Base-by-base conservation (phyloP, 2,329 filamentous ascomycete genomes). In the Trichoderma sp. region DNA sequence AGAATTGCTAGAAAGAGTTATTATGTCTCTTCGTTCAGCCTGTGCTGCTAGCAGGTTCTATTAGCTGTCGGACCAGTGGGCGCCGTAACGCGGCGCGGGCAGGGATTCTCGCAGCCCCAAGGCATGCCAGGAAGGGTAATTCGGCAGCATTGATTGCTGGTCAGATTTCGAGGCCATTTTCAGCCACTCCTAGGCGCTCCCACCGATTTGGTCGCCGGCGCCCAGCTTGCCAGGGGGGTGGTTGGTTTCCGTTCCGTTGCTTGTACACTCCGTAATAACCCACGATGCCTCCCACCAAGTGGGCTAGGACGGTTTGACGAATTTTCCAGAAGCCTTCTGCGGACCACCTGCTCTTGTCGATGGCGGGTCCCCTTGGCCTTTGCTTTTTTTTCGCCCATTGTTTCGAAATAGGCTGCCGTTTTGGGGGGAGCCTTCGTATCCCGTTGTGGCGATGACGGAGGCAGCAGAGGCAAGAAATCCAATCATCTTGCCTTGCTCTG, bases 141-240 rank as follows among this genome's bases (percentile, higher is more conserved):
- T 70, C 68, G 58, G 47, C 57, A 63, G 28, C 36, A 20, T 43
- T 34, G 62, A 70, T 61, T 55, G 53, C 15, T 39, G 47, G 47
- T 20, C 20, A 66, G 63, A 66, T 71, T 53, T 30, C 63, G 69
- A 59, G 61, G 34, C 28, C 63, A 67, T 67, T 50, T 67, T n/a
- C 39, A 55, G 50, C 62, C 69, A 70, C 50, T 71, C 63, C 47
- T 32, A 67, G 30, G 63, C 55, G 62, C 55, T 71, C 69, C 69
- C 69, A 67, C 62, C 69, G 69, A 71, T 71, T 71, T 67, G 69
- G 69, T 66, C 67, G 69, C 59, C 66, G 39, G 39, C 28, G 66
- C 43, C 32, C 55, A 47, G n/a, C 61, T 50, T 61, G 47, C 67
- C 55, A 47, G 58, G 68, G 68, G 68, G 30, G 11, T 23, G 64